Evolutionary conservation across 2,329 filamentous ascomycete genomes (phyloP), one percentile per base, ranked within the genome.

Genomic region (Alternaria gaisen): DNA sequence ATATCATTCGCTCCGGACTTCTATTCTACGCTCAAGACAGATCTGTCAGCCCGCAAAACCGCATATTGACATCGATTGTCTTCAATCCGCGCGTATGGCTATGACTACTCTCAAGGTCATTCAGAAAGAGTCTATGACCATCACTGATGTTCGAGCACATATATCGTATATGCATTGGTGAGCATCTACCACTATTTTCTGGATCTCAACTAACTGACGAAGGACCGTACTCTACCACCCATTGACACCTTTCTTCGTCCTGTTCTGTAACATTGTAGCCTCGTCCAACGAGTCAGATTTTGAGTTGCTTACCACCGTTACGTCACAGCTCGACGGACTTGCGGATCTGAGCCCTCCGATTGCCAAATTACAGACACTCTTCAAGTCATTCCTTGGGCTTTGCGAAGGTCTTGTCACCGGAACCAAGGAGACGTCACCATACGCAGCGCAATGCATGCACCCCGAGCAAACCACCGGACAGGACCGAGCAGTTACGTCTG

Each of bases 201-300:
- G 4, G 4, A 30, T 22, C 12, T 20, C 54, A 10, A 58, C 40
- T 36, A 14, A 58, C 28, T 28, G 11, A n/a, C 8, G 6, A n/a
- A 71, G 66, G 67, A 70, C 66, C 16, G 63, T 67, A 5, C 61
- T 71, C 6, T 69, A 69, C 30, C 66, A 69, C 20, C 69, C 67
- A 1, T 50, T 70, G 16, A 67, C 64, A 11, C 67, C 69, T 5
- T 71, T 68, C 32, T 70, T 70, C 47, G 66, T 70, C 3, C 48
- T 71, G 3, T 71, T 70, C 40, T 70, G 67, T 50, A 60, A 70
- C 30, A 63, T 71, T 6, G 64, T 70, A 11, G 64, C 67, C 4
- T 65, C 69, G 6, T 67, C 67, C 5, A 57, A 60, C 40, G 26
- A 54, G 5, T 32, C 57, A 12, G 69, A 70, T 28, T 69, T 63